phyloP scores from a whole-genome alignment of 169 alveolate genomes.

The Plasmodium malariae region DNA sequence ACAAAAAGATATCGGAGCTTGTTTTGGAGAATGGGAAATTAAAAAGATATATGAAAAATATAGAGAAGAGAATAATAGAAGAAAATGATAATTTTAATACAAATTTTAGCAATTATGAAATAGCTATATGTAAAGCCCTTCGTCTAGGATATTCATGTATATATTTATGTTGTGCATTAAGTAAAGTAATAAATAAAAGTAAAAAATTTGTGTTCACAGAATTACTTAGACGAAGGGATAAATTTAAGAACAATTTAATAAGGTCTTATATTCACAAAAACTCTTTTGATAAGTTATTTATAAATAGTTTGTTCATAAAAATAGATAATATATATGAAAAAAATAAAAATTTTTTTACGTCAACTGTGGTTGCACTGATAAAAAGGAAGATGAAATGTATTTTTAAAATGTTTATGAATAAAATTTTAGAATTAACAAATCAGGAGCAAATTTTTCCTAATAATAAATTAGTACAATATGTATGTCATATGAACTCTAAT shows the following conservation, averaged over 20 bases:
- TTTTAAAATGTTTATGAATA: constrained; percentile 14
- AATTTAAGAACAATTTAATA: constrained; percentile 33
- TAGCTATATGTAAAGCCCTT: constrained; percentile 63
- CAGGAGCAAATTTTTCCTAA: no score
- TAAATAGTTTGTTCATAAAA: constrained; percentile 27
- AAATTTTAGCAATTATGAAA: constrained; percentile 67
- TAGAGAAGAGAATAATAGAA: constrained; percentile 49
- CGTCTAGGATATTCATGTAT: constrained; percentile 52
- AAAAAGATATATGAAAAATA: constrained; percentile 36
- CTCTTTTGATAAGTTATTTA: constrained; percentile 10
- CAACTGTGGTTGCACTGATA: constrained; percentile 19
- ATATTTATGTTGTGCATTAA: constrained; percentile 28
- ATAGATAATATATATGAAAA: constrained; percentile 19
- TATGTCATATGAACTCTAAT: neutral
- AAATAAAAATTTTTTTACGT: constrained; percentile 31
- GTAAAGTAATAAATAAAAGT: constrained; percentile 25
- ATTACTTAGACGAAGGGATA: constrained; percentile 34
- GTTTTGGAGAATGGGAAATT: constrained; percentile 56
- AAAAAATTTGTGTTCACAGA: constrained; percentile 30
- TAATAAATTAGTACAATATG: no score
- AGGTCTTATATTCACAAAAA: constrained; percentile 24
- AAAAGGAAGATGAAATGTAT: constrained; percentile 30
- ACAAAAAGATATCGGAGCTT: constrained; percentile 60
- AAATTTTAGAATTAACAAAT: neutral
- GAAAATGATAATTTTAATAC: constrained; percentile 35